Evolutionary conservation across 306 rosid genomes (phyloP).

Genomic region (Albizia julibrissin): DNA sequence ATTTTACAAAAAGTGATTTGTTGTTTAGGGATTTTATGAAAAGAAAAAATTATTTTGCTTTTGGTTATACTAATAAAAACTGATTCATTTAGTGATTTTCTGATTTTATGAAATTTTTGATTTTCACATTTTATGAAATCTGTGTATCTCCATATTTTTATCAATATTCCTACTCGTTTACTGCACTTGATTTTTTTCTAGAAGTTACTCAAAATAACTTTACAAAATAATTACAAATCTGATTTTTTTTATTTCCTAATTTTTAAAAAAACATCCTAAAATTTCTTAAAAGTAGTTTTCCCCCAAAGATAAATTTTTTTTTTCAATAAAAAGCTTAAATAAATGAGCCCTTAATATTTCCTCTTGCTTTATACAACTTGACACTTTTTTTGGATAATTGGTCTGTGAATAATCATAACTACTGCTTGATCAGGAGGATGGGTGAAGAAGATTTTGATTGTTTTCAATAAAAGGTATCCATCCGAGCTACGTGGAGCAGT

Average conservation of each 20-base stretch:
- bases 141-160: background rate
- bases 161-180: background rate
- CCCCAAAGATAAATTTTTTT: background rate
- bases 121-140: background rate
- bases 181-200: background rate
- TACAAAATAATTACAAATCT: no score
- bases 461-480: conserved; percentile 67
- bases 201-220: background rate
- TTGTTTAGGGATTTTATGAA: background rate
- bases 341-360: background rate
- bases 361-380: background rate
- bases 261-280: no score
- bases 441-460: conserved; percentile 64
- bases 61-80: background rate
- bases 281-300: background rate
- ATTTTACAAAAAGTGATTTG: background rate
- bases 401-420: background rate
- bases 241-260: no score
- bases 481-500: conserved; percentile 76
- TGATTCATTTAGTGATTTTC: background rate
- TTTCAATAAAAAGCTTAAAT: background rate
- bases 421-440: conserved; percentile 60
- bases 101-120: background rate
- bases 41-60: background rate
- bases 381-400: background rate